Base-by-base conservation (phyloP, 345 rosid genomes). In the Eucalyptus cloeziana region DNA sequence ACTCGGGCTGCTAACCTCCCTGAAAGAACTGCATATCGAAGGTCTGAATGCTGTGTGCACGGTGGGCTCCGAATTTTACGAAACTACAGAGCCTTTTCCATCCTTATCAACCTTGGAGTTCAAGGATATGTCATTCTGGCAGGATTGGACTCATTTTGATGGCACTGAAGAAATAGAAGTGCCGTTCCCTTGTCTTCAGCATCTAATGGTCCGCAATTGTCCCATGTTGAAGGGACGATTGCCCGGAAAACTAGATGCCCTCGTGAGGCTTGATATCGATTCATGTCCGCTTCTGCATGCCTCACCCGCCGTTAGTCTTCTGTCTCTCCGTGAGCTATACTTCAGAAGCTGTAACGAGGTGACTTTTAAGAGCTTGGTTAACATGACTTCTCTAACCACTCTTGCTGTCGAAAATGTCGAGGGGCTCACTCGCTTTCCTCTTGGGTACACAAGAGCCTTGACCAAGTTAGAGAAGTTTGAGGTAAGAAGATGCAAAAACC, bases 1-100 rank as follows among this genome's bases (percentile, higher is more conserved):
- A 22, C 88, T 92, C 14, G 93, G 93, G 43, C 89, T 58, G 47
- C 86, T 92, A 45, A 15, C 87, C 31, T 87, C 87, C 19, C 91
- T 92, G 7, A 81, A 85, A 86, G 51, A 89, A 27, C 89, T 92
- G 15, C 27, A n/a, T 16, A 79, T 92, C 21, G 33, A 12, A 54
- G 40, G 88, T 43, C 54, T 92, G 87, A 4, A 76, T 27, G 88
- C 87, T 33, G 69, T 92, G 27, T 0, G 6, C 19, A 2, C 13
- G 31, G 31, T 85, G 51, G 51, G 86, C 30, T 47, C 8, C 31
- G 54, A 85, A 50, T 85, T 85, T 85, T 85, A 47, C 11, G 22
- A 51, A 50, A 85, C 86, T 24, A 16, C 1, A 24, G 12, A 16
- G 47, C 86, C 86, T 44, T 85, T 85, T 85, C 86, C 30, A 12